Evolutionary conservation across 805 yeast species (phyloP), one percentile per base, ranked within the genome.

Genomic region (Hemisphaericaspora nanyangensis): DNA sequence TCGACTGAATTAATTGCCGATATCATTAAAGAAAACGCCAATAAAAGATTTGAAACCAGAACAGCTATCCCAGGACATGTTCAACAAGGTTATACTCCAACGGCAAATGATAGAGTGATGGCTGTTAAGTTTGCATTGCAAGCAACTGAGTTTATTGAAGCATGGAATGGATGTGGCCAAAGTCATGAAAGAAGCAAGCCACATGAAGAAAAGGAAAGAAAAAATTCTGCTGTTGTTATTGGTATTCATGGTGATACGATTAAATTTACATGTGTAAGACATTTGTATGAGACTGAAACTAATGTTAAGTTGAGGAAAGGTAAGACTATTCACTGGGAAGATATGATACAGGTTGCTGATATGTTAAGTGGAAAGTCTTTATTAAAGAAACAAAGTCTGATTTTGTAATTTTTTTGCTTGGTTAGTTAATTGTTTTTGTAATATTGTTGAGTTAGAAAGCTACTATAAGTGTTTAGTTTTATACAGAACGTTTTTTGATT

Each of bases 41-140:
- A 73, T 16, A 82, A 83, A 25, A 71, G 77, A 51, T 85, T 82
- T 49, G 91, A 85, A 51, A 79, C 87, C 17, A 80, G 82, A 58
- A 79, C 90, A 6, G 93, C 93, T 10, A 72, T 82, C 39, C 95
- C 95, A 17, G 93, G 95, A 17, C 95, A 85, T 56, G 90, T 85
- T 24, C 93, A 85, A 64, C 95, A 85, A 58, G 95, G 95, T 55
- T 81, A 80, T 37, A 64, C 78, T 22, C 93, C 95, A 40, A 76
- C 87, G 0, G 76, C 90, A 24, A 81, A 82, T 58, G 95, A 85
- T 59, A 71, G 95, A 65, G 79, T 84, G 1, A 70, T 80, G 52
- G 90, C 87, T 6, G 77, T 84, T 3, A 75, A 87, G 56, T 77
- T 80, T 46, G 83, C 89, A 0, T 74, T 83, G 37, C 76, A 75